phyloP scores from a whole-genome alignment of 306 rosid genomes.

The Fragaria vesca region DNA sequence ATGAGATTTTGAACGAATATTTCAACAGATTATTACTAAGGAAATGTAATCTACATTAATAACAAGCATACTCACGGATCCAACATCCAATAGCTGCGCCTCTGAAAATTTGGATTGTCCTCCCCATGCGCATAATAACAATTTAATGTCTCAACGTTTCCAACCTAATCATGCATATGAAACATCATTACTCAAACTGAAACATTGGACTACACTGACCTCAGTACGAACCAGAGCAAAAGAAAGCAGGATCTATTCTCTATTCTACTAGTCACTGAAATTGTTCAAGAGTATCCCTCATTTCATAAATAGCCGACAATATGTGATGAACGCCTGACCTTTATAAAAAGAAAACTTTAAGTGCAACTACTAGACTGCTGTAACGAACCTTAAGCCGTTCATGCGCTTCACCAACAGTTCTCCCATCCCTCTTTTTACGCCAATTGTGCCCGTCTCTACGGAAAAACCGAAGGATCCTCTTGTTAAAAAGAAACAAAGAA shows the following conservation, averaged over 20 bases:
- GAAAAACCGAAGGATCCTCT: constrained; percentile 84
- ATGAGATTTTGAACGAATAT: background rate
- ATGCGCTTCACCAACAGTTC: constrained; percentile 90
- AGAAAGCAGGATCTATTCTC: constrained; percentile 3
- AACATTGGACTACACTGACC: constrained; percentile 18
- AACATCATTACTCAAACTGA: constrained; percentile 28
- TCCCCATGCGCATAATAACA: constrained; percentile 99
- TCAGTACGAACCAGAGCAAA: constrained; percentile 4
- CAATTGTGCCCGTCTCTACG: constrained; percentile 92
- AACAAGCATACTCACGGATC: constrained; percentile 72
- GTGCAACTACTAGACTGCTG: constrained; percentile 15
- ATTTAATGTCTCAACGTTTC: constrained; percentile 78
- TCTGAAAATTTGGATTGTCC: constrained; percentile 75
- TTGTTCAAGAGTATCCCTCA: background rate
- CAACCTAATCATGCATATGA: constrained; percentile 62
- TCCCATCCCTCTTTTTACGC: constrained; percentile 94
- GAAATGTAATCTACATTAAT: constrained; percentile 18
- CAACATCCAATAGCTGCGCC: constrained; percentile 97
- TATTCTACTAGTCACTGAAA: background rate
- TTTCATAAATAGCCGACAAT: background rate
- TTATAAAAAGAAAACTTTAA: constrained; percentile 9
- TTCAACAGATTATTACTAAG: background rate
- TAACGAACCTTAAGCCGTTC: constrained; percentile 85
- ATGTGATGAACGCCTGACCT: constrained; percentile 6
- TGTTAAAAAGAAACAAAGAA: constrained; percentile 76